Percentiles rank a stretch among this genome's conserved stretches.
phyloP scores from a whole-genome alignment of 805 yeast species.

The Saccharomyces mikatae region DNA sequence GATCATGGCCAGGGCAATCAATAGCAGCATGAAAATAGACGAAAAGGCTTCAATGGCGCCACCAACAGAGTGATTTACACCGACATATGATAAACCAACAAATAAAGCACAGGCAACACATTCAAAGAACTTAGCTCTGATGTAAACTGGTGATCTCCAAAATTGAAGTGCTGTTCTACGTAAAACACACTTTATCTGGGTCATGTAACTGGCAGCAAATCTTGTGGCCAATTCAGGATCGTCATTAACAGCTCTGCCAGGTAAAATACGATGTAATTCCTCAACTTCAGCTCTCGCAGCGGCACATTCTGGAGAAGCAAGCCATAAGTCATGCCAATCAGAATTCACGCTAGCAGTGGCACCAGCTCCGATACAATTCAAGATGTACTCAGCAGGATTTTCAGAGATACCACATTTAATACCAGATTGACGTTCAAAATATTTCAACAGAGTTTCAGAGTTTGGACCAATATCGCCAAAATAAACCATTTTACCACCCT shows the following conservation, averaged over 20 bases:
- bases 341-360: slow-evolving; percentile 54
- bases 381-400: slow-evolving; percentile 71
- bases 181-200: slow-evolving; percentile 40
- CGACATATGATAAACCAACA: slow-evolving; percentile 61
- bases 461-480: slow-evolving; percentile 73
- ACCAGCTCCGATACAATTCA: slow-evolving; percentile 73
- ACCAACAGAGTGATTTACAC: slow-evolving; percentile 50
- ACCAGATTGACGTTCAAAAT: slow-evolving; percentile 69
- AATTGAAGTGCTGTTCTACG: slow-evolving; percentile 50
- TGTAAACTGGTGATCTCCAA: slow-evolving; percentile 57
- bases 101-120: slow-evolving; percentile 47
- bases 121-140: slow-evolving; percentile 49
- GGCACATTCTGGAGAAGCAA: slow-evolving; percentile 40
- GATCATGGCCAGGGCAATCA: slow-evolving; percentile 44
- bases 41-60: slow-evolving; percentile 62
- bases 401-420: slow-evolving; percentile 51
- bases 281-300: slow-evolving; percentile 47
- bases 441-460: slow-evolving; percentile 48
- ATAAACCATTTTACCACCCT: slow-evolving; percentile 74
- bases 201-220: slow-evolving; percentile 38
- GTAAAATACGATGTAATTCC: slow-evolving; percentile 42
- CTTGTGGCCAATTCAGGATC: slow-evolving; percentile 33
- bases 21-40: slow-evolving; percentile 47
- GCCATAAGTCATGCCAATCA: slow-evolving; percentile 64
- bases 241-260: slow-evolving; percentile 26